Base-by-base conservation (phyloP, 2,329 filamentous ascomycete genomes). In the Venturia aucupariae region DNA sequence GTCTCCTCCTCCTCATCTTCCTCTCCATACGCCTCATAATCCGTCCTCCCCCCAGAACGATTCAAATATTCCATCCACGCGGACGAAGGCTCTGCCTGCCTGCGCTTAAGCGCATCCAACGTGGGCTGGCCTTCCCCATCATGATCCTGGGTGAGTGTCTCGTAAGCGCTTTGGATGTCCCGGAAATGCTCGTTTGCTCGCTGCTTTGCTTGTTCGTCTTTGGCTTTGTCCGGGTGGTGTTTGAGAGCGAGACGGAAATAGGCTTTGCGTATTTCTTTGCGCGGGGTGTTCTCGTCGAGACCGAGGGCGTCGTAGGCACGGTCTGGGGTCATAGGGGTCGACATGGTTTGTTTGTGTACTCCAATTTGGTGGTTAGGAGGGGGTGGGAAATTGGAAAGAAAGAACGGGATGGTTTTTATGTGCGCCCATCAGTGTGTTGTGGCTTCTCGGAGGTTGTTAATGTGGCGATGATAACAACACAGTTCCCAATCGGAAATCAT, bases 161-260 rank as follows among this genome's bases (percentile, higher is more conserved):
- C 48, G 24, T 54, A 54, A 8, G 48, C 48, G 11, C 48, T 27
- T 54, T 54, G 48, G 48, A 54, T 54, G 3, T 54, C 48, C 32
- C 24, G 22, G 17, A 54, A 54, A 15, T 54, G 22, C 24, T 54
- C 24, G 11, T 27, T 54, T 8, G 48, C 27, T 13, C 24, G 48
- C 22, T 54, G 3, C 24, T 54, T 54, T 54, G 22, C 48, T 54
- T 54, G 8, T 10, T 54, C 24, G 22, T 54, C 15, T 32, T 54
- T 32, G 48, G 27, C 48, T 54, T 60, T 60, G 57, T 60, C 57
- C 4, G 57, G 57, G 19, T 60, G 57, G 39, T 60, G 22, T 38
- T 42, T 39, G 8, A 60, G 57, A 19, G 57, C 57, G 13, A 60
- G 22, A 22, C 57, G 32, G 32, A 32, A 39, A n/a, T 60, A 60